phyloP scores from a whole-genome alignment of 768 basidiomycete species.

The Myochromella boudieri region DNA sequence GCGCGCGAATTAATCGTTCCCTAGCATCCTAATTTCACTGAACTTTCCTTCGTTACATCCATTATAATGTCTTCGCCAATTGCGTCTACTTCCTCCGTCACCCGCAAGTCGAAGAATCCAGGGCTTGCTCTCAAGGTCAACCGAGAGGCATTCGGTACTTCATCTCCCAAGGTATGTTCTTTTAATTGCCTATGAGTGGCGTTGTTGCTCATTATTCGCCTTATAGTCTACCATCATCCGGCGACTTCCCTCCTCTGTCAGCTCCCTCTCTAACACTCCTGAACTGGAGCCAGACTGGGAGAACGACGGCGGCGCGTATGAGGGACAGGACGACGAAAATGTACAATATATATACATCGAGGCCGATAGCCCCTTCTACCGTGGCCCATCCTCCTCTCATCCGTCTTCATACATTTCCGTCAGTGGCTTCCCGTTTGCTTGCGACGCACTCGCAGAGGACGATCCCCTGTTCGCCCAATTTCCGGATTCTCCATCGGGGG shows the following conservation, averaged over 20 bases:
- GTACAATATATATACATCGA: constrained; percentile 39
- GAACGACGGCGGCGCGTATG: constrained; percentile 11
- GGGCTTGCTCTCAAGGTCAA: constrained; percentile 16
- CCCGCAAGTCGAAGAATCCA: constrained; percentile 17
- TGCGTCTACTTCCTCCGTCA: constrained; percentile 13
- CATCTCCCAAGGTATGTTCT: constrained; percentile 6
- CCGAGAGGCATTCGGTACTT: not conserved
- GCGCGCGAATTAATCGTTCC: no score
- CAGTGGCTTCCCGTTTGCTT: constrained; percentile 22
- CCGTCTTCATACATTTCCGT: constrained; percentile 29
- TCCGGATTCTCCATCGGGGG: constrained; percentile 7
- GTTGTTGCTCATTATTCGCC: not conserved
- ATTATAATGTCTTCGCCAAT: constrained; percentile 14
- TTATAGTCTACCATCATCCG: constrained; percentile 4
- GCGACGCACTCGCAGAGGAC: constrained; percentile 24
- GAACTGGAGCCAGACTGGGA: constrained; percentile 17
- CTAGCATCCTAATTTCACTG: not conserved
- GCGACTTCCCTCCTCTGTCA: constrained; percentile 7
- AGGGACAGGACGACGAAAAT: constrained; percentile 19
- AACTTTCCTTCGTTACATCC: not conserved
- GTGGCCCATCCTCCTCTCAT: constrained; percentile 24
- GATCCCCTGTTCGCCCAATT: constrained; percentile 14
- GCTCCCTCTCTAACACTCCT: constrained; percentile 17
- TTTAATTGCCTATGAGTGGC: not conserved
- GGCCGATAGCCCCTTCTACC: constrained; percentile 38